Evolutionary conservation across 192 early-diverging fungal species (phyloP), one percentile per base, ranked within the genome.

Genomic region (Neocallimastix lanati): DNA sequence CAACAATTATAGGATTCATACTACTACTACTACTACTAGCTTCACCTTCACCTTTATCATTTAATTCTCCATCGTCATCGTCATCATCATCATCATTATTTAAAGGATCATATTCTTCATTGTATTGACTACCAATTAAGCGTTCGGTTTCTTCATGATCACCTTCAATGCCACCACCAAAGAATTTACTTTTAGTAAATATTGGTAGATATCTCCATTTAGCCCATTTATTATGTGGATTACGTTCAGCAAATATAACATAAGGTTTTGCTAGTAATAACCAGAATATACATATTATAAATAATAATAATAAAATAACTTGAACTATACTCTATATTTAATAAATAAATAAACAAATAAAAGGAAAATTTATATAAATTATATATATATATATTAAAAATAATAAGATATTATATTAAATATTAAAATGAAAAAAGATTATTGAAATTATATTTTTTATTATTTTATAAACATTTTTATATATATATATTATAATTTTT

Each of bases 231-330:
- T n/a, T 18, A 67, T 67, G 50, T 9, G 50, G 50, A n/a, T 89
- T 86, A 88, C 97, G 93, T 84, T 96, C 94, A 35, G 84, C 85
- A 83, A 92, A 90, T 81, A 96, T 84, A 80, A 93, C 92, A 79
- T 93, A 91, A 14, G 98, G 98, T 86, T 98, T 99, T 78, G 88
- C 87, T 38, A 97, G 87, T 84, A 98, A 86, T 97, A 99, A 98
- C 96, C 95, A 97, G 25, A 97, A 97, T 15, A 99, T 91, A 79
- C 95, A 97, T 29, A 93, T 85, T 29, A 98, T 81, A 76, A 96
- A 95, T 76, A 95, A 50, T 3, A 96, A 78, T 21, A 99, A 84
- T 27, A 99, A 83, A 29, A 93, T 82, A 15, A 86, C 86, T 88
- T 99, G 98, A 28, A 99, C 81, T 9, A 67, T n/a, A 67, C 50